Percentiles rank a stretch among this genome's conserved stretches.
These are phyloP conservation scores for Candida neerlandica DNA, from an alignment of 1,139 yeast species.

Conservation along the genomic window DNA sequence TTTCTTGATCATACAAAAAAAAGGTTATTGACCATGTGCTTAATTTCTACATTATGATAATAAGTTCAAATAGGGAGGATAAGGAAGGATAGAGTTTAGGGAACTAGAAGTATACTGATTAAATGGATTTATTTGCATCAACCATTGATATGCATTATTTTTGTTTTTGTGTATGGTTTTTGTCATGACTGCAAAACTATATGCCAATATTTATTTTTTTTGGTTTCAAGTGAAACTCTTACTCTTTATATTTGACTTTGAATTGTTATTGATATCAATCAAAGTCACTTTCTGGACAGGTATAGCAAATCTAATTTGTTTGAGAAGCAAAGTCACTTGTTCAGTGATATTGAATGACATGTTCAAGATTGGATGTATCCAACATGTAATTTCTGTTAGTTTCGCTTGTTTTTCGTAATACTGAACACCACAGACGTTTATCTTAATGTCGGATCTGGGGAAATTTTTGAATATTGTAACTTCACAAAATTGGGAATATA, in stretches of 20 bases:
- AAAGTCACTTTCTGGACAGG: slow-evolving; percentile 9
- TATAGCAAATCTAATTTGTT: slow-evolving; percentile 8
- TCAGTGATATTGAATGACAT: slow-evolving; percentile 16
- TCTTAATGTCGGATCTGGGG: slow-evolving; percentile 10
- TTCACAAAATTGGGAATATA: slow-evolving; percentile 10
- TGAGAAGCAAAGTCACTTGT: slow-evolving; percentile 12
- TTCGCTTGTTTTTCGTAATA: slow-evolving; percentile 2
- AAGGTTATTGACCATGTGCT: no score
- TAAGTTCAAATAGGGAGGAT: background rate
- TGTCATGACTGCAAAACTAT: background rate
- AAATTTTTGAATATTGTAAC: slow-evolving; percentile 8
- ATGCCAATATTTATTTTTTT: background rate
- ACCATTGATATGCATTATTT: no score
- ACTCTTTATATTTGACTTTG: slow-evolving; percentile 5
- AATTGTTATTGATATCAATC: slow-evolving; percentile 13
- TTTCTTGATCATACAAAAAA: no score
- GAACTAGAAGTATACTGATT: no score
- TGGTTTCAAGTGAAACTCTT: background rate
- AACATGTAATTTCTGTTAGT: slow-evolving; percentile 11
- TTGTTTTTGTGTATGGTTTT: background rate
- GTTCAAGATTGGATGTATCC: slow-evolving; percentile 17
- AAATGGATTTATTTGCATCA: no score
- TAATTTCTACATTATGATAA: no score
- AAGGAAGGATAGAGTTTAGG: background rate
- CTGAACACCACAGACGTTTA: slow-evolving; percentile 15